phyloP scores from a whole-genome alignment of 176 grass and related monocot genomes.

The Typha latifolia region DNA sequence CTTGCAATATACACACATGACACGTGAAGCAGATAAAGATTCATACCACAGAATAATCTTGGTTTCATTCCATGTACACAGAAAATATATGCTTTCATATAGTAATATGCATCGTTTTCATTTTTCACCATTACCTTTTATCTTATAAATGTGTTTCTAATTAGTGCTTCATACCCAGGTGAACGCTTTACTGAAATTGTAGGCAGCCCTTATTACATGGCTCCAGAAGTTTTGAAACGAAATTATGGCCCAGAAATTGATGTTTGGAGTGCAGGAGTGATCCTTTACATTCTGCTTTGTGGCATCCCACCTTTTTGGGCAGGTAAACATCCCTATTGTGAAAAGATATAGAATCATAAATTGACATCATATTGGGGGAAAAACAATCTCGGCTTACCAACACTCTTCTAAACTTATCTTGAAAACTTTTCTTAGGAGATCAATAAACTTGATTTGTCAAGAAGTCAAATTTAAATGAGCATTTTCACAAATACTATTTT shows the following conservation, averaged over 20 bases:
- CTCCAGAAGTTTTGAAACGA: slow-evolving; percentile 93
- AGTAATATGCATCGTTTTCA: too few relatives aligned
- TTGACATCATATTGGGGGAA: too few relatives aligned
- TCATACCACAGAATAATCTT: neutral
- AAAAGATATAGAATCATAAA: too few relatives aligned
- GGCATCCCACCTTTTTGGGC: slow-evolving; percentile 97
- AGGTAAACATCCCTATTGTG: slow-evolving; percentile 40
- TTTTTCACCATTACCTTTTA: neutral
- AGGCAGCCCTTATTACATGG: slow-evolving; percentile 99
- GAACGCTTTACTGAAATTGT: slow-evolving; percentile 96
- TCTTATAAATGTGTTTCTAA: slow-evolving; percentile 1
- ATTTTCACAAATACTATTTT: too few relatives aligned
- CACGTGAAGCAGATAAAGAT: neutral
- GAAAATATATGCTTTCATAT: neutral
- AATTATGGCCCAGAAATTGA: slow-evolving; percentile 92
- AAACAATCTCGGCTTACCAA: too few relatives aligned
- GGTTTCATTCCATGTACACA: neutral
- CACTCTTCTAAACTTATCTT: too few relatives aligned
- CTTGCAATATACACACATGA: neutral
- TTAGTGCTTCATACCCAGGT: slow-evolving; percentile 34
- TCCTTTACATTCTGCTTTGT: slow-evolving; percentile 91
- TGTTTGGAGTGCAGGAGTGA: slow-evolving; percentile 98
- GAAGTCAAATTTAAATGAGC: too few relatives aligned
- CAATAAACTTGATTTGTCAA: too few relatives aligned
- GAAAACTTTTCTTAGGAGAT: too few relatives aligned